Percentiles rank a stretch among this genome's conserved stretches.
These are phyloP conservation scores for Tuber indicum DNA, from an alignment of 495 filamentous ascomycete species.

Conservation along the genomic window DNA sequence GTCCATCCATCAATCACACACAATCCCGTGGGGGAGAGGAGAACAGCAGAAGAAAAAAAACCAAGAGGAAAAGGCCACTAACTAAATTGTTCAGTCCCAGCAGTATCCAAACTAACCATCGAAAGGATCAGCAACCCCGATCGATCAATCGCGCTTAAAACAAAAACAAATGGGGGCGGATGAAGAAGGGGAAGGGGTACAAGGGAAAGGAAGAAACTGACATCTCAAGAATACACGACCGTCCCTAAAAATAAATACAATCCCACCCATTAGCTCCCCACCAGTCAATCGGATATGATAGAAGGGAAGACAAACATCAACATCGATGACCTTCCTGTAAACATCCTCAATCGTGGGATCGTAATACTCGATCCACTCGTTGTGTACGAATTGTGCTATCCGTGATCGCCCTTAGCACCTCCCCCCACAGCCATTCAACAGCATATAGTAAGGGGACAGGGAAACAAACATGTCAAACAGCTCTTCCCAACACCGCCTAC, in stretches of 20 bases:
- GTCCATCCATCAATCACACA: background rate
- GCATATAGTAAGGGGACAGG: slow-evolving; percentile 27
- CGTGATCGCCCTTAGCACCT: slow-evolving; percentile 30
- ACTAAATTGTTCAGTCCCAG: slow-evolving; percentile 98
- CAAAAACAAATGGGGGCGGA: background rate
- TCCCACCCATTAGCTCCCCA: slow-evolving; percentile 2
- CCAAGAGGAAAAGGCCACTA: slow-evolving; percentile 44
- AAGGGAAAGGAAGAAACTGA: slow-evolving; percentile 47
- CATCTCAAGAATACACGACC: slow-evolving; percentile 96
- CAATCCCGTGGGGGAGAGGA: background rate
- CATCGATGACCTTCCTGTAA: slow-evolving; percentile 86
- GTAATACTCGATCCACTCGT: slow-evolving; percentile 98
- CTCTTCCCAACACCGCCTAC: slow-evolving; percentile 95
- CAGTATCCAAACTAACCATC: slow-evolving; percentile 72
- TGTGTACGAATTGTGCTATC: slow-evolving; percentile 95
- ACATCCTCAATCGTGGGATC: slow-evolving; percentile 99
- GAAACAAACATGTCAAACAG: slow-evolving; percentile 80
- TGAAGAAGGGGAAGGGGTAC: background rate
- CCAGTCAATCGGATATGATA: slow-evolving; percentile 6
- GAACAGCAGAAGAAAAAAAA: background rate
- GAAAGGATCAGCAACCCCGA: slow-evolving; percentile 5
- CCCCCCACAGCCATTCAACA: slow-evolving; percentile 30
- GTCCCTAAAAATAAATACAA: slow-evolving; percentile 55
- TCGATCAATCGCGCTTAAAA: background rate
- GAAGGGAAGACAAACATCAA: slow-evolving; percentile 63